These are phyloP conservation scores for Penicillium bovifimosum DNA, from an alignment of 495 filamentous ascomycete genomes.

Conservation along the genomic window DNA sequence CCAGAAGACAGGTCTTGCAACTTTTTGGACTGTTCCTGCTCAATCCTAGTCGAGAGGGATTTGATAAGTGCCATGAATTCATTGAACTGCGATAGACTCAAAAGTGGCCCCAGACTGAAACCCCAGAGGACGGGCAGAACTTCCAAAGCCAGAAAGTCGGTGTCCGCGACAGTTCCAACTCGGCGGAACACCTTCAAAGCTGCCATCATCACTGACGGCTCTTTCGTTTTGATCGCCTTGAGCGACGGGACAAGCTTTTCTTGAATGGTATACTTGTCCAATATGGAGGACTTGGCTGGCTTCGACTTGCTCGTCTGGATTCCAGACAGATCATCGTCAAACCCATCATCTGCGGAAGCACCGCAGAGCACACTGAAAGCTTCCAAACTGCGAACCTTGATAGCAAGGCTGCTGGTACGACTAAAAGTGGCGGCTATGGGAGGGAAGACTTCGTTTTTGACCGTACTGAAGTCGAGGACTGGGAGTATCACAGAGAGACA, in stretches of 20 bases:
- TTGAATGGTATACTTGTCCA: conserved; percentile 97
- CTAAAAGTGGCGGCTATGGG: conserved; percentile 83
- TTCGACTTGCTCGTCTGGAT: conserved; percentile 46
- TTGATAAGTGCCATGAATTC: conserved; percentile 84
- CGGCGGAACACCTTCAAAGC: conserved; percentile 77
- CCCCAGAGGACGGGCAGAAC: conserved; percentile 84
- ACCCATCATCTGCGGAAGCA: conserved; percentile 41
- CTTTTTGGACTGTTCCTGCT: conserved; percentile 82
- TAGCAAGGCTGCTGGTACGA: conserved; percentile 84
- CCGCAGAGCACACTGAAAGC: conserved; percentile 88
- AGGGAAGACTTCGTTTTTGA: conserved; percentile 93
- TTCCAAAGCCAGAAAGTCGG: conserved; percentile 91
- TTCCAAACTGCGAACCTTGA: conserved; percentile 87
- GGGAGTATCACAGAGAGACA: conserved; percentile 69
- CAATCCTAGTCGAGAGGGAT: conserved; percentile 68
- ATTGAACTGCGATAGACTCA: conserved; percentile 83
- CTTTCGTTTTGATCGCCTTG: conserved; percentile 92
- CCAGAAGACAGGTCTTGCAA: conserved; percentile 71
- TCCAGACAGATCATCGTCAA: conserved; percentile 68
- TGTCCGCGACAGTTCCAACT: conserved; percentile 74
- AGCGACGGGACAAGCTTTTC: conserved; percentile 91
- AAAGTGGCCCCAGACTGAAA: conserved; percentile 84
- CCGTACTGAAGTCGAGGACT: conserved; percentile 87
- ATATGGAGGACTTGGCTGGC: conserved; percentile 60
- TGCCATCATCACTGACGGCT: conserved; percentile 96